Conservation (phyloP, 148 eudicot genomes). For the Vaccinium darrowii region DNA sequence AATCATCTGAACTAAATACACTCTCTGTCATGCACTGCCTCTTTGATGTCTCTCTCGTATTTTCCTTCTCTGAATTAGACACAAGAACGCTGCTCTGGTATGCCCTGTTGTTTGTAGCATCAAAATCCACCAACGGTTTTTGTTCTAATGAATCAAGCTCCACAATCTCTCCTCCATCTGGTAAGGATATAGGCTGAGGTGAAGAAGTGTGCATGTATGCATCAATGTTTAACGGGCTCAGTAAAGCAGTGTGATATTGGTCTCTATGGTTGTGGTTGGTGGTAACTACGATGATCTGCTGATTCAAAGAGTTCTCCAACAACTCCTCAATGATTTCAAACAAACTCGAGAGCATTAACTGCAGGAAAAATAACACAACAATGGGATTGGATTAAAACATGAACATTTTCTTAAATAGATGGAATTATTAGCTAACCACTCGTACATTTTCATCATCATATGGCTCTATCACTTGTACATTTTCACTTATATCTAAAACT, state of each 20-base stretch:
- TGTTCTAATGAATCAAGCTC: no score
- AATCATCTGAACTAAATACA: no score
- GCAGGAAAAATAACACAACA: neutral
- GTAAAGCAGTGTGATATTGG: neutral
- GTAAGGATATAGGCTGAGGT: neutral
- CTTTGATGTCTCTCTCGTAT: no score
- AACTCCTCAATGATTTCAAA: neutral
- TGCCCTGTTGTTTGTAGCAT: no score
- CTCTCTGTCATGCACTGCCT: no score
- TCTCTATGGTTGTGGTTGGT: neutral
- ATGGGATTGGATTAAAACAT: neutral
- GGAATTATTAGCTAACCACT: neutral
- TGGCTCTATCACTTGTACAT: no score
- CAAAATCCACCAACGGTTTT: no score
- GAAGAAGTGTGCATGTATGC: neutral
- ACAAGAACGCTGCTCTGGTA: no score
- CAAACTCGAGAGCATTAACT: neutral
- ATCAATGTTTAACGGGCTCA: neutral
- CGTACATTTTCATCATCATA: no score
- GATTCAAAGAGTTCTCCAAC: fast-evolving
- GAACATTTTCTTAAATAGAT: neutral
- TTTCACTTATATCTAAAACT: no score
- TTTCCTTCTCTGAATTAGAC: no score
- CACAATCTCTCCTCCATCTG: neutral
- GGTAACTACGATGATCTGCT: neutral